Evolutionary conservation across 2,329 filamentous ascomycete species (phyloP).

Genomic region (Pseudocercospora vitis): DNA sequence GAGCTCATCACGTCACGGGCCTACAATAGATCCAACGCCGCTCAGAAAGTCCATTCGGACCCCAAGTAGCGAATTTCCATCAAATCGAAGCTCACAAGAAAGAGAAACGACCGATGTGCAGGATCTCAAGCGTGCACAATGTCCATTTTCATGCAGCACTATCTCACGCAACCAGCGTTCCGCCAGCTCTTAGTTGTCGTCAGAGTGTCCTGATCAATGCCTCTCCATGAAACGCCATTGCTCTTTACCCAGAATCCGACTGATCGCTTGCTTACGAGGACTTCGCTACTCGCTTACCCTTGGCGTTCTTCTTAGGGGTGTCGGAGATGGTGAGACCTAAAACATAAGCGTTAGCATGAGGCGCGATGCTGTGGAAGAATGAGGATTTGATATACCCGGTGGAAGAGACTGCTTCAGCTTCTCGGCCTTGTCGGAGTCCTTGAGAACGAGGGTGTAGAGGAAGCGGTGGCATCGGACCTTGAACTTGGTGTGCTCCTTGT

Average conservation of each 20-base stretch:
- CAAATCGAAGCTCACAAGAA: neutral
- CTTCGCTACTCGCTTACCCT: slow-evolving; percentile 51
- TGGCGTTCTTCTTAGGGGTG: slow-evolving; percentile 63
- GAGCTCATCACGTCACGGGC: neutral
- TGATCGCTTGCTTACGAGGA: slow-evolving; percentile 23
- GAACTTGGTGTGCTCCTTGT: slow-evolving; percentile 89
- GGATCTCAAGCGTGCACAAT: neutral
- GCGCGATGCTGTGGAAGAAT: neutral
- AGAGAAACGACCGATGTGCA: slow-evolving; percentile 4
- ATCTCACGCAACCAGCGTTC: slow-evolving; percentile 3
- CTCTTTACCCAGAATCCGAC: slow-evolving; percentile 8
- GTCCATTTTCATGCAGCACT: slow-evolving; percentile 6
- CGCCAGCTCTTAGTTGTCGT: slow-evolving; percentile 4
- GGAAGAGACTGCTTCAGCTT: slow-evolving; percentile 99
- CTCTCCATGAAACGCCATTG: slow-evolving; percentile 17
- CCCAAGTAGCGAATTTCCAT: slow-evolving; percentile 5
- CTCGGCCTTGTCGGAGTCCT: slow-evolving; percentile 99
- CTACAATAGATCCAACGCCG: slow-evolving; percentile 1
- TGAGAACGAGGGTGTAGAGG: slow-evolving; percentile 97
- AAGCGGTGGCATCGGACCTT: slow-evolving; percentile 95
- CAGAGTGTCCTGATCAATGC: slow-evolving; percentile 5
- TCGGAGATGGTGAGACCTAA: slow-evolving; percentile 60
- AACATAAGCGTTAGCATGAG: slow-evolving; percentile 9
- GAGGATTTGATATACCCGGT: slow-evolving; percentile 66
- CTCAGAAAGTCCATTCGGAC: slow-evolving; percentile 1